Base-by-base conservation (phyloP, 305 asterid genomes). In the Fraxinus velutina region DNA sequence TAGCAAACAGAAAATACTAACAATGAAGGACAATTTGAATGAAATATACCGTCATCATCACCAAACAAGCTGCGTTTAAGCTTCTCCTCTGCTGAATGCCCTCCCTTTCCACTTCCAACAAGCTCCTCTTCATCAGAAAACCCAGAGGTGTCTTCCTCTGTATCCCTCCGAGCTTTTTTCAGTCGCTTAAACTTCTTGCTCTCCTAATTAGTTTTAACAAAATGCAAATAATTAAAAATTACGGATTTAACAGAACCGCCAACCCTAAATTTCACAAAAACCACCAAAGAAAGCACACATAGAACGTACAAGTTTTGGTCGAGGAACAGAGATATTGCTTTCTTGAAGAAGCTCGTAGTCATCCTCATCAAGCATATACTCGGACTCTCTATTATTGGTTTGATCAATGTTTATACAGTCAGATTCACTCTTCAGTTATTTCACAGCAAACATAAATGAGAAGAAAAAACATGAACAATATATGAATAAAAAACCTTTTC, bases 261-360 rank as follows among this genome's bases (percentile, higher is more conserved):
- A 70, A 6, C 22, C 42, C 27, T 33, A 72, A 72, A 33, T 72
- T 72, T 72, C 50, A 72, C 15, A 72, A 72, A 32, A 37, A 36
- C 9, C 74, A 60, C 21, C 66, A 78, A 75, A 29, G 24, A 37
- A 68, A 21, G 36, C 68, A 75, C 47, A 81, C 15, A 9, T 33
- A 30, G 66, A 81, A 88, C 92, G 80, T 81, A 92, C 97, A 73
- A 72, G 87, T 86, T 91, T 93, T 24, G 97, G 99, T n/a, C 98
- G 98, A 87, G 88, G 90, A 84, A 93, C 98, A 6, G 97, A 83
- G 74, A 94, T 92, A 82, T 96, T 94, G 88, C 93, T 93, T 84
- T 96, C 99, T 89, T 96, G 94, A 60, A 96, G 96, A 79, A 96
- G 98, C 85, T 90, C 98, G 79, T 93, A 94, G 83, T 96, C 98